Percentiles rank a stretch among this genome's conserved stretches.
Evolutionary conservation across 2,329 filamentous ascomycete species (phyloP).

Genomic region (Monosporascus sp.): DNA sequence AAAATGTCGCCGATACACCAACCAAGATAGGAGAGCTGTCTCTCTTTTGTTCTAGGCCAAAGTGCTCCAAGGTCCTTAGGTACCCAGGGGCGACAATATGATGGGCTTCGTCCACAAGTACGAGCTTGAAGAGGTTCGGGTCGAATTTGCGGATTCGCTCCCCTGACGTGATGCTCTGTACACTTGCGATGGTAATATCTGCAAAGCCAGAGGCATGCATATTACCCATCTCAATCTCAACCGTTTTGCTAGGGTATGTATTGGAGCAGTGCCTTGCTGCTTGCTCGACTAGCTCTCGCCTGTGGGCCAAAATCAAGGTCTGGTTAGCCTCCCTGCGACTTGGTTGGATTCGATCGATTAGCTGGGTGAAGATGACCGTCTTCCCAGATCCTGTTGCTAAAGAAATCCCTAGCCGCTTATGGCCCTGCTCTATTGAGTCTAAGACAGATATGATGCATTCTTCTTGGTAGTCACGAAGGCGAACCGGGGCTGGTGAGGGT

Average conservation of each 20-base stretch:
- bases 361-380: slow-evolving; percentile 93
- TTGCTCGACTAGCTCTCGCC: slow-evolving; percentile 90
- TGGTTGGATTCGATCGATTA: slow-evolving; percentile 71
- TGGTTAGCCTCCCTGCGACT: slow-evolving; percentile 55
- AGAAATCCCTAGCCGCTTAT: slow-evolving; percentile 77
- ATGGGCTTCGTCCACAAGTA: slow-evolving; percentile 94
- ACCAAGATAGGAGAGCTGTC: slow-evolving; percentile 63
- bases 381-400: slow-evolving; percentile 86
- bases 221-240: slow-evolving; percentile 90
- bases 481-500: slow-evolving; percentile 30
- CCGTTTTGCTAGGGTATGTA: slow-evolving; percentile 71
- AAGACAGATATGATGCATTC: slow-evolving; percentile 85
- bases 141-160: slow-evolving; percentile 79
- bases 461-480: slow-evolving; percentile 79
- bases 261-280: slow-evolving; percentile 77
- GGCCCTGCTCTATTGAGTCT: slow-evolving; percentile 59
- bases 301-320: slow-evolving; percentile 87
- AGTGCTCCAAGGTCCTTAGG: slow-evolving; percentile 68
- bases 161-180: slow-evolving; percentile 75
- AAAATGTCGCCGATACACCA: slow-evolving; percentile 80
- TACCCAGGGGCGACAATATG: slow-evolving; percentile 88
- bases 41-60: slow-evolving; percentile 53
- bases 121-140: slow-evolving; percentile 72
- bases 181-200: slow-evolving; percentile 90
- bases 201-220: slow-evolving; percentile 70